phyloP scores from a whole-genome alignment of 2,329 filamentous ascomycete species.

The Cadophora malorum region DNA sequence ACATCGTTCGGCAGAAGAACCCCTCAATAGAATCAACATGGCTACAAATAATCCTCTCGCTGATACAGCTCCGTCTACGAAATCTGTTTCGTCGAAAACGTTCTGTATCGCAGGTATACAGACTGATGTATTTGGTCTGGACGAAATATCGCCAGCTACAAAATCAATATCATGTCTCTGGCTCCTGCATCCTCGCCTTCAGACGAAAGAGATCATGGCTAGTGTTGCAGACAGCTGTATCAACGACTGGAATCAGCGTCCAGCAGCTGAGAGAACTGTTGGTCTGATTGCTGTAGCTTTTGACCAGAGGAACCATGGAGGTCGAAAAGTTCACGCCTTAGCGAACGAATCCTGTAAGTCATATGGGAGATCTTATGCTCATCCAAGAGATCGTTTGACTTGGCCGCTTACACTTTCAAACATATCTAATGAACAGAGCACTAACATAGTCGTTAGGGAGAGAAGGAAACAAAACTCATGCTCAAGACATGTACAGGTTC shows the following conservation, averaged over 20 bases:
- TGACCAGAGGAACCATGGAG: conserved; percentile 93
- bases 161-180: conserved; percentile 79
- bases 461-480: conserved; percentile 76
- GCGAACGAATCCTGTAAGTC: conserved; percentile 74
- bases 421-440: background rate
- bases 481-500: conserved; percentile 82
- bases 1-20: background rate
- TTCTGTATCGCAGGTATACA: conserved; percentile 79
- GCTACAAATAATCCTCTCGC: conserved; percentile 36
- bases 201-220: conserved; percentile 75
- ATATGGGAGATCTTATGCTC: background rate
- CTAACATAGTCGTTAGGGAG: conserved; percentile 52
- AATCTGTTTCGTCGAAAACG: conserved; percentile 65
- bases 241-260: conserved; percentile 66
- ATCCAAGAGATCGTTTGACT: background rate
- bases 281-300: conserved; percentile 82
- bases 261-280: conserved; percentile 44
- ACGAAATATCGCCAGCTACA: conserved; percentile 65
- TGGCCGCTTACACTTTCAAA: background rate
- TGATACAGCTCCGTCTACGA: conserved; percentile 21
- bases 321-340: conserved; percentile 66
- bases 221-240: conserved; percentile 74
- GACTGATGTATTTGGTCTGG: conserved; percentile 80
- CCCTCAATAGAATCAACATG: conserved; percentile 20
- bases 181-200: conserved; percentile 83